Conservation (phyloP, 2,329 filamentous ascomycete species). For the Fusarium tanahbumbuense region DNA sequence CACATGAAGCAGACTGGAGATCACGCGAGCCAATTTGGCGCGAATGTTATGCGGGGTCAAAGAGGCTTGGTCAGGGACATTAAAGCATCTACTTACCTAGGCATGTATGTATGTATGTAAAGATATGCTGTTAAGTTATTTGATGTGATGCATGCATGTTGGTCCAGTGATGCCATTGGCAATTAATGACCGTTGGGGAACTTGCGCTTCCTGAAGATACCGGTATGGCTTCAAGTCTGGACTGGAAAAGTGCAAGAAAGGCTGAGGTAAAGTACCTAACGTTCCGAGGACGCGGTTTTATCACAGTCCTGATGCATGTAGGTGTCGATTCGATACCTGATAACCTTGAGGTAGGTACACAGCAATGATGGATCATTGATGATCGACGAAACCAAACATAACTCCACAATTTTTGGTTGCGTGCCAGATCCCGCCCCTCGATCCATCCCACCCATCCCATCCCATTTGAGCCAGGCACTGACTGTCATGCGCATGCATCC, state of each 20-base stretch:
- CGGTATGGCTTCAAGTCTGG: not conserved
- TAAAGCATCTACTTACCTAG: not conserved
- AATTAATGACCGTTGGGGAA: not conserved
- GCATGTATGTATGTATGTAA: not conserved
- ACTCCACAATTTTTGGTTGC: conserved; percentile 37
- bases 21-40: conserved; percentile 18
- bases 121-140: not conserved
- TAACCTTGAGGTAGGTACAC: not conserved
- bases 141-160: not conserved
- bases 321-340: not conserved
- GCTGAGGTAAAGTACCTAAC: not conserved
- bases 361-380: not conserved
- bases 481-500: not conserved
- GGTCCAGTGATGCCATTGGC: not conserved
- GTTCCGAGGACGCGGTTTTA: not conserved
- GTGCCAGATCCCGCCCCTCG: conserved; percentile 30
- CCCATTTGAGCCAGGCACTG: not conserved
- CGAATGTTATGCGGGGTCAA: not conserved
- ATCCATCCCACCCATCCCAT: conserved; percentile 9
- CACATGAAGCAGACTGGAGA: conserved; percentile 25
- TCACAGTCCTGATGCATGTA: not conserved
- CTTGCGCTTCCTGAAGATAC: not conserved
- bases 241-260: not conserved
- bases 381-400: conserved; percentile 35
- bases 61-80: not conserved